These are phyloP conservation scores for Vitellaria paradoxa DNA, from an alignment of 179 eudicot genomes.

Conservation along the genomic window DNA sequence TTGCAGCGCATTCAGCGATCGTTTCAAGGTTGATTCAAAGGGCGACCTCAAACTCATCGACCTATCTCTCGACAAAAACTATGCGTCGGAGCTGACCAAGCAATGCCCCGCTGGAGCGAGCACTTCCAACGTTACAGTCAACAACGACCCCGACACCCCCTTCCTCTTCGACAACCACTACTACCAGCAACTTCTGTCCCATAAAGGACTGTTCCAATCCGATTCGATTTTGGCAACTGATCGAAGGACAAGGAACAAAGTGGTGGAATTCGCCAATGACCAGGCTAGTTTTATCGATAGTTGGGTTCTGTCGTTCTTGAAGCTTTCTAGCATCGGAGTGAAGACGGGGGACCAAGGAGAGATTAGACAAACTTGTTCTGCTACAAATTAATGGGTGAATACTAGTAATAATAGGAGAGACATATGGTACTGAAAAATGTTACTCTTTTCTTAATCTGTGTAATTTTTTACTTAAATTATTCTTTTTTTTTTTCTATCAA, in stretches of 20 bases:
- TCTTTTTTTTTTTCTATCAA: no score
- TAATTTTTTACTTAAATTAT: no score
- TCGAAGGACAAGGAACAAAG: slow-evolving; percentile 30
- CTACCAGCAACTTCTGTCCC: slow-evolving; percentile 37
- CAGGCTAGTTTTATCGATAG: slow-evolving; percentile 46
- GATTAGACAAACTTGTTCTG: slow-evolving; percentile 49
- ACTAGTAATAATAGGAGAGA: no score
- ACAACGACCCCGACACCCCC: slow-evolving; percentile 46
- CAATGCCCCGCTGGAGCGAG: slow-evolving; percentile 43
- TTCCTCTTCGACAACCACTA: slow-evolving; percentile 49
- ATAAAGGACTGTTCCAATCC: slow-evolving; percentile 51
- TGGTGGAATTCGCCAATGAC: slow-evolving; percentile 45
- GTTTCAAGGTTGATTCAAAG: slow-evolving; percentile 28
- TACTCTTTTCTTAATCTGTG: no score
- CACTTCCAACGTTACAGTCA: slow-evolving; percentile 38
- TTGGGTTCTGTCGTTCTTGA: slow-evolving; percentile 49
- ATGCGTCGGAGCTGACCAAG: slow-evolving; percentile 38
- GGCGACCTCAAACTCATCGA: slow-evolving; percentile 30
- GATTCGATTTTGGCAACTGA: slow-evolving; percentile 46
- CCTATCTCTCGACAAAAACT: slow-evolving; percentile 37
- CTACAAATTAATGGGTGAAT: slow-evolving; percentile 28
- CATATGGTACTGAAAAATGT: no score
- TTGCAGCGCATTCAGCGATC: slow-evolving; percentile 58
- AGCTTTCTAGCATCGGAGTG: slow-evolving; percentile 49
- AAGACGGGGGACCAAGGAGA: slow-evolving; percentile 47